Conservation (phyloP, 1,284 basidiomycete species). For the Butyriboletus appendiculatus region DNA sequence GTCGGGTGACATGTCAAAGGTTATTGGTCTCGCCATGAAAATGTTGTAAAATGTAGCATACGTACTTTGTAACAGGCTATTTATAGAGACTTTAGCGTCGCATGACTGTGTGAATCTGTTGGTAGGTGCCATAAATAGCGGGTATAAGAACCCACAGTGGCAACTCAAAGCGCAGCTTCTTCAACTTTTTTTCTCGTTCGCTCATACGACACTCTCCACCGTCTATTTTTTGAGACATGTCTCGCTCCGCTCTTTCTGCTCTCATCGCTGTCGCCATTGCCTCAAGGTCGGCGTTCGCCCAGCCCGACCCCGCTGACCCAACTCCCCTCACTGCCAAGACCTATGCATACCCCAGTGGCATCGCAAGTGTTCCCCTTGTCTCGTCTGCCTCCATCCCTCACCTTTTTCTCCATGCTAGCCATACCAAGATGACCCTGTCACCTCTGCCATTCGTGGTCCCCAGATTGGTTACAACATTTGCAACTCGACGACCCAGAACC, state of each 20-base stretch:
- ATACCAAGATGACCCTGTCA: conserved; percentile 46
- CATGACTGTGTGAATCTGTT: conserved; percentile 7
- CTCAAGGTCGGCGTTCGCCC: conserved; percentile 34
- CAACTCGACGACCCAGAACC: conserved; percentile 49
- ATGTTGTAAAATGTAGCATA: conserved; percentile 10
- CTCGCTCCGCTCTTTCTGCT: conserved; percentile 46
- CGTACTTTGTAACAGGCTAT: background rate
- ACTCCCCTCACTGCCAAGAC: conserved; percentile 53
- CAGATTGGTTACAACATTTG: conserved; percentile 47
- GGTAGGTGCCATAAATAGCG: conserved; percentile 11
- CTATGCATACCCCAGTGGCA: conserved; percentile 48
- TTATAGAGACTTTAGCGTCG: background rate
- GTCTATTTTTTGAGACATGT: conserved; percentile 39
- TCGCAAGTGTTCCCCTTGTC: conserved; percentile 39
- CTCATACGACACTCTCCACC: background rate
- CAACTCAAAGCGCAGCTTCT: no score
- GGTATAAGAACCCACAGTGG: conserved; percentile 2
- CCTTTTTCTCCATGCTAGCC: conserved; percentile 21
- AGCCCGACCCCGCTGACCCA: conserved; percentile 38
- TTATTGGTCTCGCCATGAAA: conserved; percentile 32
- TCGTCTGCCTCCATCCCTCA: background rate
- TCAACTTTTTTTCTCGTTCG: background rate
- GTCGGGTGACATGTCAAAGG: conserved; percentile 29
- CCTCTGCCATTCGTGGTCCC: conserved; percentile 43
- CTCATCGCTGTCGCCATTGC: conserved; percentile 38